These are phyloP conservation scores for Paraphaeosphaeria minitans DNA, from an alignment of 2,329 filamentous ascomycete species.

Conservation along the genomic window DNA sequence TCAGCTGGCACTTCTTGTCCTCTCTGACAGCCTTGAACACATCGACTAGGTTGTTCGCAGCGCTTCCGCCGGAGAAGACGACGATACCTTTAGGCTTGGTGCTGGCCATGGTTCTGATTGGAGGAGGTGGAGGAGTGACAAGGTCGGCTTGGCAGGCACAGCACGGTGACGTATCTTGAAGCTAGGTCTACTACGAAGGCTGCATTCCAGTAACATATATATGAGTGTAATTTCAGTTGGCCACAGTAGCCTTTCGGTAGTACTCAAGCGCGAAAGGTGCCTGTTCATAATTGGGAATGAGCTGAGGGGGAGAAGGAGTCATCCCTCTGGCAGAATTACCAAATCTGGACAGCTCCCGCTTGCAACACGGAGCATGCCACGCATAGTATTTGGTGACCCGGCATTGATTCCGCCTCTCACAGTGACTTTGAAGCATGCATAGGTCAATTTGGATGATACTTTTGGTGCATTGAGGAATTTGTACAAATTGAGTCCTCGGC, in stretches of 20 bases:
- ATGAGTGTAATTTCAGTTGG: constrained; percentile 26
- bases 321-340: constrained; percentile 21
- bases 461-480: constrained; percentile 32
- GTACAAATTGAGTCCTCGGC: constrained; percentile 40
- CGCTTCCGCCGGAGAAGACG: constrained; percentile 89
- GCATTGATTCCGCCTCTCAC: background rate
- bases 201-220: constrained; percentile 12
- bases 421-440: background rate
- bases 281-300: constrained; percentile 21
- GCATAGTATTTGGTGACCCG: background rate
- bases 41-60: constrained; percentile 92
- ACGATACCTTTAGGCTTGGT: constrained; percentile 65
- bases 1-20: constrained; percentile 70
- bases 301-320: constrained; percentile 28
- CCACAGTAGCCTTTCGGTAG: constrained; percentile 28
- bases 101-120: constrained; percentile 28
- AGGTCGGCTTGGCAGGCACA: constrained; percentile 24
- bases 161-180: constrained; percentile 13
- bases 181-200: constrained; percentile 16
- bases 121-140: constrained; percentile 13
- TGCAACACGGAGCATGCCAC: constrained; percentile 9
- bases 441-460: constrained; percentile 11
- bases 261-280: constrained; percentile 10
- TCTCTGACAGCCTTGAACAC: constrained; percentile 71
- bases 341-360: constrained; percentile 17